A percentile compares a stretch with the other conserved stretches of the same genome.
These are phyloP conservation scores for Bipolaris zeicola DNA, from an alignment of 2,329 filamentous ascomycete species.

Conservation along the genomic window DNA sequence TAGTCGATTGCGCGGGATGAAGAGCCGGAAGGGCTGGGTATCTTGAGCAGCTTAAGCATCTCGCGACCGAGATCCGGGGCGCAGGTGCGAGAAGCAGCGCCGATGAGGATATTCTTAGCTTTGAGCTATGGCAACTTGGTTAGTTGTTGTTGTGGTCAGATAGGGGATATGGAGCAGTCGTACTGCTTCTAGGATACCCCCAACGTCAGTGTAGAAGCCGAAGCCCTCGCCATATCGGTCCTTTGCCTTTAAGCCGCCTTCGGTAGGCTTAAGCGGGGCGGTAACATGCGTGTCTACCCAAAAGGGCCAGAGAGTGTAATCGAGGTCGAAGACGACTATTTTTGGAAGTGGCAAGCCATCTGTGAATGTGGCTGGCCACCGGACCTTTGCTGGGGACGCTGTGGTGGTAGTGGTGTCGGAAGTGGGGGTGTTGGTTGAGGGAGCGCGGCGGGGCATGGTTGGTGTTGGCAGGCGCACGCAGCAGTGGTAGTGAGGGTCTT, in stretches of 20 bases:
- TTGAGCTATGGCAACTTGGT: slow-evolving; percentile 36
- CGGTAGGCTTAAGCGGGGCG: slow-evolving; percentile 66
- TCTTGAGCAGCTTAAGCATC: slow-evolving; percentile 75
- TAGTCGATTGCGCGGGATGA: slow-evolving; percentile 54
- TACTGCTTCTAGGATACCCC: slow-evolving; percentile 49
- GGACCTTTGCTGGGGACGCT: slow-evolving; percentile 43
- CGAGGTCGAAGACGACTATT: slow-evolving; percentile 90
- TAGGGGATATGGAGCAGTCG: neutral
- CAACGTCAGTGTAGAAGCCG: slow-evolving; percentile 56
- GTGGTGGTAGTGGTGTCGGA: slow-evolving; percentile 37
- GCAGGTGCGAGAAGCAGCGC: slow-evolving; percentile 78
- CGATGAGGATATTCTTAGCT: slow-evolving; percentile 62
- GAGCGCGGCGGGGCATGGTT: slow-evolving; percentile 39
- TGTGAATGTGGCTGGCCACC: slow-evolving; percentile 62
- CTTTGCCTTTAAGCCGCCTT: slow-evolving; percentile 55
- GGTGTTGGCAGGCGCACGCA: neutral
- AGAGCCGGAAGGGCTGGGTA: slow-evolving; percentile 59
- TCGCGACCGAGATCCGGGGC: slow-evolving; percentile 80
- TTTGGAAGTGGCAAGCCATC: slow-evolving; percentile 76
- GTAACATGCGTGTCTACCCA: slow-evolving; percentile 95
- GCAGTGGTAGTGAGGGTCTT: neutral
- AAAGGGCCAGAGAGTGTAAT: slow-evolving; percentile 99
- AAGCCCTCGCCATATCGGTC: slow-evolving; percentile 56
- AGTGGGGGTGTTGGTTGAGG: neutral
- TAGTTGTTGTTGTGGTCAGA: neutral